phyloP scores from a whole-genome alignment of 1,139 yeast genomes.

The Meyerozyma carpophila region DNA sequence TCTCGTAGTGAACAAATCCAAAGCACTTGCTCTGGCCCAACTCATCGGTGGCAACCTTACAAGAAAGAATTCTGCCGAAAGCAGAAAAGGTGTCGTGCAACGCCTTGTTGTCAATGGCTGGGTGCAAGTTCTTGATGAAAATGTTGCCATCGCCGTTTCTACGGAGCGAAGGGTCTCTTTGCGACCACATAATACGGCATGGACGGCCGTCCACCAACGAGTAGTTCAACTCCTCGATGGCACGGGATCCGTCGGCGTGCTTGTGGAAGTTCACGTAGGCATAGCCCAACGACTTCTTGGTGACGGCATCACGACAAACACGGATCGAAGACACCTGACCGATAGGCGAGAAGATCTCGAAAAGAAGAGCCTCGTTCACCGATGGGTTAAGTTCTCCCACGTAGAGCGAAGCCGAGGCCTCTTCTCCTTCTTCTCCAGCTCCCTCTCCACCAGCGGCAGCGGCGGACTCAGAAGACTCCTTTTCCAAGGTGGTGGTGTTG shows the following conservation, averaged over 20 bases:
- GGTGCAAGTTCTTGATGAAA: constrained; percentile 97
- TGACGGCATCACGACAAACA: constrained; percentile 97
- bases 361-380: constrained; percentile 91
- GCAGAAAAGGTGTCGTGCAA: constrained; percentile 97
- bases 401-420: constrained; percentile 80
- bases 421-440: constrained; percentile 34
- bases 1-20: constrained; percentile 96
- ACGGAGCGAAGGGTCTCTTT: constrained; percentile 96
- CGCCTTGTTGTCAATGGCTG: constrained; percentile 98
- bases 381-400: constrained; percentile 95
- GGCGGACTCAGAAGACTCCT: constrained; percentile 12
- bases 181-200: constrained; percentile 99
- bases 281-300: constrained; percentile 95
- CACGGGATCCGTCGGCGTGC: constrained; percentile 86
- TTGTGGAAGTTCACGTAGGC: constrained; percentile 97
- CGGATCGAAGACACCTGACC: constrained; percentile 97
- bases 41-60: constrained; percentile 96
- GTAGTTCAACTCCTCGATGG: constrained; percentile 95
- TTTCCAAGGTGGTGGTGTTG: constrained; percentile 8
- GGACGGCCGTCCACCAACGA: constrained; percentile 91
- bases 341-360: constrained; percentile 89
- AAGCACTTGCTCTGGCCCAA: constrained; percentile 91
- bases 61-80: constrained; percentile 91
- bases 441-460: constrained; percentile 23
- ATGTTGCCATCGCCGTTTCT: constrained; percentile 96